These are phyloP conservation scores for Lichtheimia corymbifera DNA, from an alignment of 371 early-diverging fungal species.

Conservation along the genomic window DNA sequence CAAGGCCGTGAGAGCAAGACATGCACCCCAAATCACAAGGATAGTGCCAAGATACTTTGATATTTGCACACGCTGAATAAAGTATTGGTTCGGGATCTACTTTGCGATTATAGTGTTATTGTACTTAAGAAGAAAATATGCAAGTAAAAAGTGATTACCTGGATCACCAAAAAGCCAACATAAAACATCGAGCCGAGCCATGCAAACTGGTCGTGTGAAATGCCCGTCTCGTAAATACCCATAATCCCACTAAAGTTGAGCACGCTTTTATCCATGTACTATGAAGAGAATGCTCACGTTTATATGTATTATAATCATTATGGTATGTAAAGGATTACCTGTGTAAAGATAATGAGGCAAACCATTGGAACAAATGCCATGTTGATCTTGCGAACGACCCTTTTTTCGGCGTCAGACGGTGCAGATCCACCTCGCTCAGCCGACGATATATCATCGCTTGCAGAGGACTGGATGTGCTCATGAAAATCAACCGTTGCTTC, in stretches of 20 bases:
- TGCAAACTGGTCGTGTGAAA: conserved; percentile 26
- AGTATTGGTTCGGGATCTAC: conserved; percentile 40
- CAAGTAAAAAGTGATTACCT: conserved; percentile 16
- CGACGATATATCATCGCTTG: too few relatives aligned
- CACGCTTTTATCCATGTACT: conserved; percentile 41
- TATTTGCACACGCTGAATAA: conserved; percentile 32
- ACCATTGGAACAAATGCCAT: conserved; percentile 17
- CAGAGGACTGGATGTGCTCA: too few relatives aligned
- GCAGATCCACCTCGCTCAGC: too few relatives aligned
- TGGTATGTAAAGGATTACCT: conserved; percentile 9
- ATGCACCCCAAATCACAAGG: conserved; percentile 32
- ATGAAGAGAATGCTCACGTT: neutral
- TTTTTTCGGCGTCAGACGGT: neutral
- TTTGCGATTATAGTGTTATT: neutral
- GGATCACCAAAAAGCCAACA: conserved; percentile 35
- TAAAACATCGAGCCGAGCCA: conserved; percentile 38
- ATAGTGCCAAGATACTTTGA: conserved; percentile 33
- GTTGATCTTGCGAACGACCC: conserved; percentile 16
- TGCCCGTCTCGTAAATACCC: conserved; percentile 22
- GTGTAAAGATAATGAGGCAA: conserved; percentile 16
- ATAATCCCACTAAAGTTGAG: conserved; percentile 28
- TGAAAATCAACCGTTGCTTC: too few relatives aligned
- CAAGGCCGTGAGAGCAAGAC: conserved; percentile 25
- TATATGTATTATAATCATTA: neutral
- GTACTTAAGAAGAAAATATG: neutral